Evolutionary conservation across 257 asterid genomes (phyloP).

Genomic region (Penstemon eatonii): DNA sequence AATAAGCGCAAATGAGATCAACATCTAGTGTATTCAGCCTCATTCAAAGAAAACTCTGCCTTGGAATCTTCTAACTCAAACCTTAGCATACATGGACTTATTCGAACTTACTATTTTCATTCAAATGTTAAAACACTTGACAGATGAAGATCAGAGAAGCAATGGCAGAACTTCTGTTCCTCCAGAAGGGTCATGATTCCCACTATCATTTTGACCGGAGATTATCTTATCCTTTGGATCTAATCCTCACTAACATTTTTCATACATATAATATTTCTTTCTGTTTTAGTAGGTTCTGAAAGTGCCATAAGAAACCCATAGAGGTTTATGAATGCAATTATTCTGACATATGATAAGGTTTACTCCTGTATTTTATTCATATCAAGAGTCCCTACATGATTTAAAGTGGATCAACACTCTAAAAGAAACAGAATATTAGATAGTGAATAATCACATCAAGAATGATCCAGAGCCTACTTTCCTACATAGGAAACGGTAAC

Average conservation of each 20-base stretch:
- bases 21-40: conserved; percentile 24
- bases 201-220: background rate
- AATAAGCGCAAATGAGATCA: conserved; percentile 28
- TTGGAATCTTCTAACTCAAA: conserved; percentile 12
- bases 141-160: background rate
- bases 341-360: background rate
- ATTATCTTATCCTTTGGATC: background rate
- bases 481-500: background rate
- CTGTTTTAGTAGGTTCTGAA: conserved; percentile 7
- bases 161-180: background rate
- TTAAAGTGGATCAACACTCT: background rate
- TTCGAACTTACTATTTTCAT: conserved; percentile 4
- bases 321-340: conserved; percentile 14
- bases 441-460: background rate
- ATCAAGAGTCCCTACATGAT: background rate
- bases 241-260: background rate
- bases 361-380: conserved; percentile 1
- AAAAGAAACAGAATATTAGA: background rate
- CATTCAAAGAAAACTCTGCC: conserved; percentile 2
- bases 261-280: background rate
- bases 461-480: background rate
- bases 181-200: background rate
- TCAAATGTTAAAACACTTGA: conserved; percentile 8
- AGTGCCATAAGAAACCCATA: background rate
- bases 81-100: background rate